Percentiles rank a stretch among this genome's conserved stretches.
These are phyloP conservation scores for Ogataea hybrid DNA, from an alignment of 1,139 yeast genomes.

Conservation along the genomic window DNA sequence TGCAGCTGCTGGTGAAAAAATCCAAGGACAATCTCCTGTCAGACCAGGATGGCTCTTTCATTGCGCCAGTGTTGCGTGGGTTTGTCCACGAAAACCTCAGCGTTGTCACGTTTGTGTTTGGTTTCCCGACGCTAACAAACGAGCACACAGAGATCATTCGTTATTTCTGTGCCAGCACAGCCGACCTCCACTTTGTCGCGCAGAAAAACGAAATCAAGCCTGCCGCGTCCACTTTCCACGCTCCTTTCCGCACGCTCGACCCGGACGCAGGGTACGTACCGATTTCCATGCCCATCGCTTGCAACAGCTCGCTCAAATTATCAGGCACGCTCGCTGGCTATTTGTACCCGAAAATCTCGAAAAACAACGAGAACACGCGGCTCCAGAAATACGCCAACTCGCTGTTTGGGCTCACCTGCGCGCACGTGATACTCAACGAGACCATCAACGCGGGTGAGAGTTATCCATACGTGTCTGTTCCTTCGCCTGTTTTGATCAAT, in stretches of 20 bases:
- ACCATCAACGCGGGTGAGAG: slow-evolving; percentile 38
- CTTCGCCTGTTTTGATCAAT: slow-evolving; percentile 75
- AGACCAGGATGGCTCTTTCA: slow-evolving; percentile 88
- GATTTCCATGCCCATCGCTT: slow-evolving; percentile 77
- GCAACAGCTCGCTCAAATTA: slow-evolving; percentile 58
- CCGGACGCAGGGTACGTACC: slow-evolving; percentile 62
- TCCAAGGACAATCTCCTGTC: slow-evolving; percentile 29
- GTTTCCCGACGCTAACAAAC: slow-evolving; percentile 71
- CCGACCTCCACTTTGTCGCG: slow-evolving; percentile 75
- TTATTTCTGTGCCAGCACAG: slow-evolving; percentile 62
- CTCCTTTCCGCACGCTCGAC: slow-evolving; percentile 72
- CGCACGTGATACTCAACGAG: slow-evolving; percentile 80
- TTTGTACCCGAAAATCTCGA: slow-evolving; percentile 65
- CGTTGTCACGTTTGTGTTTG: slow-evolving; percentile 75
- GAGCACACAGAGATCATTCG: slow-evolving; percentile 65
- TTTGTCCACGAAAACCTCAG: slow-evolving; percentile 46
- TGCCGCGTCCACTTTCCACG: slow-evolving; percentile 47
- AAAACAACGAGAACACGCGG: slow-evolving; percentile 39
- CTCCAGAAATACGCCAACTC: slow-evolving; percentile 62
- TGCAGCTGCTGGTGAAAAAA: slow-evolving; percentile 31
- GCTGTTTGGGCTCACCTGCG: slow-evolving; percentile 86
- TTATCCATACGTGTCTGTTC: slow-evolving; percentile 73
- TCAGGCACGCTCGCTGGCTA: slow-evolving; percentile 94
- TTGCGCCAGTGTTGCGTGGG: slow-evolving; percentile 88
- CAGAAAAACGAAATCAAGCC: slow-evolving; percentile 63